phyloP scores from a whole-genome alignment of 2,329 filamentous ascomycete genomes.

The Penicillium sclerotigenum region DNA sequence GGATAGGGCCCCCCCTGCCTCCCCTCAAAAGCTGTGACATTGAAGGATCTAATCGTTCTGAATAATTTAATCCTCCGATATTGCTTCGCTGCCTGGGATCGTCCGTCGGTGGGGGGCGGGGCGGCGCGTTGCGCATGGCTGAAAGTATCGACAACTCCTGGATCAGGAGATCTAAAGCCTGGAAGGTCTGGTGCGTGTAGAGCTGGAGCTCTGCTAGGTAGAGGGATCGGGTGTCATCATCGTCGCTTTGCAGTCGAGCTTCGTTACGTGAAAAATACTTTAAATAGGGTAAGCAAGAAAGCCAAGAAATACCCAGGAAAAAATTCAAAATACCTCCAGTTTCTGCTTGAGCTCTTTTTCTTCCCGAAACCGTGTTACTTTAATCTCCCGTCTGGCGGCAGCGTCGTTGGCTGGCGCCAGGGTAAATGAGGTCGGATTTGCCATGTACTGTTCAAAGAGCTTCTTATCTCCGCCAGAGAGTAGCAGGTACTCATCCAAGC shows the following conservation, averaged over 20 bases:
- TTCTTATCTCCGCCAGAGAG: slow-evolving; percentile 63
- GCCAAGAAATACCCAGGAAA: slow-evolving; percentile 22
- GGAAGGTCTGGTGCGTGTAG: slow-evolving; percentile 75
- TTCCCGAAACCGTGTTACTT: slow-evolving; percentile 78
- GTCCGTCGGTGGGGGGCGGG: slow-evolving; percentile 31
- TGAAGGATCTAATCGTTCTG: slow-evolving; percentile 69
- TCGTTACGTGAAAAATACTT: slow-evolving; percentile 61
- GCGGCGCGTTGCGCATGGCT: slow-evolving; percentile 57
- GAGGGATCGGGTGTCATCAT: slow-evolving; percentile 75
- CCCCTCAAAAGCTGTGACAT: slow-evolving; percentile 49
- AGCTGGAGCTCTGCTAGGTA: slow-evolving; percentile 73
- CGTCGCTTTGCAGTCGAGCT: slow-evolving; percentile 66
- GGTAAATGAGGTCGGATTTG: slow-evolving; percentile 69
- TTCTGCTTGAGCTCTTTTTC: slow-evolving; percentile 83
- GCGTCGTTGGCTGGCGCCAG: slow-evolving; percentile 66
- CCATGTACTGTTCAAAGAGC: slow-evolving; percentile 69
- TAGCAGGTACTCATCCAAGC: slow-evolving; percentile 75
- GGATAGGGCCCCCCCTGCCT: slow-evolving; percentile 64
- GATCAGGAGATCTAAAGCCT: slow-evolving; percentile 79
- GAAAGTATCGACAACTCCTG: slow-evolving; percentile 81
- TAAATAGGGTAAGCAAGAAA: slow-evolving; percentile 29
- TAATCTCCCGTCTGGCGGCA: slow-evolving; percentile 70
- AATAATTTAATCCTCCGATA: slow-evolving; percentile 57
- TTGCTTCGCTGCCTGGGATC: slow-evolving; percentile 46
- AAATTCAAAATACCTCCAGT: slow-evolving; percentile 59